phyloP scores from a whole-genome alignment of 148 eudicot species.

The Amaranthus palmeri region DNA sequence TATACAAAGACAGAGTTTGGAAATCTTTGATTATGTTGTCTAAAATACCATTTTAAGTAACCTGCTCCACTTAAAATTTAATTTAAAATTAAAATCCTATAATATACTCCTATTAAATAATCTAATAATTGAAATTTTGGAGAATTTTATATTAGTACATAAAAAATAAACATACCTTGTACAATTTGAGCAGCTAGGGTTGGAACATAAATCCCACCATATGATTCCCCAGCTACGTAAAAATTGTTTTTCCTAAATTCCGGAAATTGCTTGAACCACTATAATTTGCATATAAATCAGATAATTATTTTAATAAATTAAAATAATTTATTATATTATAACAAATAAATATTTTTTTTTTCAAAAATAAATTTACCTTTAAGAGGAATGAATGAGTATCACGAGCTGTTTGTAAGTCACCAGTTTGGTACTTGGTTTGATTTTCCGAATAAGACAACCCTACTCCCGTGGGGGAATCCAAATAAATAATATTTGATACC shows the following conservation, averaged over 20 bases:
- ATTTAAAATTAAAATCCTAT: too few relatives aligned
- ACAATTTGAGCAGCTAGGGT: slow-evolving; percentile 48
- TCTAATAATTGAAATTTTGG: too few relatives aligned
- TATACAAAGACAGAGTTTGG: too few relatives aligned
- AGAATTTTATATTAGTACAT: too few relatives aligned
- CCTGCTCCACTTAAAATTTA: too few relatives aligned
- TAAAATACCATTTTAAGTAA: too few relatives aligned
- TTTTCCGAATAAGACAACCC: slow-evolving; percentile 37
- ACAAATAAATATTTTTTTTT: background rate
- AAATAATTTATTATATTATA: background rate
- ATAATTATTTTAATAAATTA: background rate
- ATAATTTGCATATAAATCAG: background rate
- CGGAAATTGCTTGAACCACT: slow-evolving; percentile 44
- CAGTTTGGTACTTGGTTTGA: slow-evolving; percentile 32
- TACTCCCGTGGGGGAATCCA: slow-evolving; percentile 46
- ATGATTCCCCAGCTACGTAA: slow-evolving; percentile 52
- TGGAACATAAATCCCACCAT: slow-evolving; percentile 53
- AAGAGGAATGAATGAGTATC: slow-evolving; percentile 39
- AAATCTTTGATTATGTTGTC: too few relatives aligned
- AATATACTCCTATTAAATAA: too few relatives aligned
- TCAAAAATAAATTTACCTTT: slow-evolving; percentile 26
- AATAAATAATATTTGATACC: slow-evolving; percentile 45
- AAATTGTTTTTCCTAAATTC: slow-evolving; percentile 41
- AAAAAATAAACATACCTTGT: slow-evolving; percentile 24
- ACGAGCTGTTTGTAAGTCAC: slow-evolving; percentile 37